These are phyloP conservation scores for Termitomyces sp. DNA, from an alignment of 768 basidiomycete species.

Conservation along the genomic window DNA sequence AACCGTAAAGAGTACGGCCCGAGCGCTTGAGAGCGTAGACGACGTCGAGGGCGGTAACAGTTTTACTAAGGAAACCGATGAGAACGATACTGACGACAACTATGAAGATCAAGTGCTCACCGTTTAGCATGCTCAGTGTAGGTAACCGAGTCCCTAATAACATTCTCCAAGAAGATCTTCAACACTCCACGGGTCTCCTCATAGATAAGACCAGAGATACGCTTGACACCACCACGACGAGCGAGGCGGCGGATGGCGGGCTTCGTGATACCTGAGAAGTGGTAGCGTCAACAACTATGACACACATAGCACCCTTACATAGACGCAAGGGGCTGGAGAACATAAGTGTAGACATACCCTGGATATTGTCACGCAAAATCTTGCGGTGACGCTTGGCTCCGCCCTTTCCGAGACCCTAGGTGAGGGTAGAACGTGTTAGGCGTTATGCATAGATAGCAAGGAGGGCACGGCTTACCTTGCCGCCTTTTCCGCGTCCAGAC, in stretches of 20 bases:
- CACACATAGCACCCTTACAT: neutral
- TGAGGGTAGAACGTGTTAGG: neutral
- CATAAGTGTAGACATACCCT: constrained; percentile 33
- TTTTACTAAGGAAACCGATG: constrained; percentile 35
- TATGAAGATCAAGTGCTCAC: constrained; percentile 3
- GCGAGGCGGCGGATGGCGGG: constrained; percentile 85
- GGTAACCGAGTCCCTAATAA: constrained; percentile 89
- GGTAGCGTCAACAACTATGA: neutral
- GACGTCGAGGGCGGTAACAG: constrained; percentile 83
- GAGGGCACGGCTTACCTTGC: constrained; percentile 42
- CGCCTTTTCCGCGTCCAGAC: constrained; percentile 88
- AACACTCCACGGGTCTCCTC: constrained; percentile 91
- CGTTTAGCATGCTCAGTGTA: constrained; percentile 93
- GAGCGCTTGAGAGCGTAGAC: constrained; percentile 74
- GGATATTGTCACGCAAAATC: constrained; percentile 75
- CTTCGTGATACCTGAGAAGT: constrained; percentile 62
- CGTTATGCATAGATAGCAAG: neutral
- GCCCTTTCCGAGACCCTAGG: constrained; percentile 77
- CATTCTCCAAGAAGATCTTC: constrained; percentile 85
- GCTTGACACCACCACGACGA: constrained; percentile 90
- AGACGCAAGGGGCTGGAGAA: neutral
- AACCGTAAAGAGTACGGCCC: constrained; percentile 77
- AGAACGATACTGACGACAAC: neutral
- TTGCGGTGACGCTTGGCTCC: constrained; percentile 83
- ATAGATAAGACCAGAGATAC: constrained; percentile 83